phyloP scores from a whole-genome alignment of 1,284 basidiomycete species.

The Papiliotrema terrestris region DNA sequence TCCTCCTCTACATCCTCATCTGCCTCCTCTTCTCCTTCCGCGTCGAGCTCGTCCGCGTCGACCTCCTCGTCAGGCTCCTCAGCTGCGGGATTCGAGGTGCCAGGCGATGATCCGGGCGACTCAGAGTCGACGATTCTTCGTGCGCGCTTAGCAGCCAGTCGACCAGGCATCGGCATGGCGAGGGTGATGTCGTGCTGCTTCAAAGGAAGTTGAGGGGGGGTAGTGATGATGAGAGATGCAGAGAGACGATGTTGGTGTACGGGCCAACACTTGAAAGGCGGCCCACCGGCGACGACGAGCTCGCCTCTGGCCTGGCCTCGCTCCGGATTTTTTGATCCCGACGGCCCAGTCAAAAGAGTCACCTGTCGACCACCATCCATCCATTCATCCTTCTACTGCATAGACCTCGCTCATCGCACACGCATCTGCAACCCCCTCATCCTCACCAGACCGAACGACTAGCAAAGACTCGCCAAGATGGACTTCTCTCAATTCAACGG shows the following conservation, averaged over 20 bases:
- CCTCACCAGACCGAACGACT: background rate
- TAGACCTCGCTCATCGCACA: background rate
- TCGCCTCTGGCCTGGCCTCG: too few relatives aligned
- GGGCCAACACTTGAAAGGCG: background rate
- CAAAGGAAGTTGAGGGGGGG: too few relatives aligned
- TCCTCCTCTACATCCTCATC: slow-evolving; percentile 7
- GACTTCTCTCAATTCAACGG: slow-evolving; percentile 80
- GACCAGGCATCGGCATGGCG: background rate
- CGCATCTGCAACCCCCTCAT: background rate
- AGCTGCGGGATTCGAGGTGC: background rate
- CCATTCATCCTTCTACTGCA: background rate
- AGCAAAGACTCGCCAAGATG: slow-evolving; percentile 48
- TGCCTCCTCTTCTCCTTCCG: slow-evolving; percentile 4
- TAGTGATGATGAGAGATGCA: too few relatives aligned
- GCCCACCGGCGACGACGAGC: background rate
- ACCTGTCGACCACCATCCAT: background rate
- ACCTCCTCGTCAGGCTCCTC: slow-evolving; percentile 11
- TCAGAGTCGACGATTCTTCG: slow-evolving; percentile 16
- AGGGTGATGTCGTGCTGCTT: too few relatives aligned
- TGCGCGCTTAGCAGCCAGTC: too few relatives aligned
- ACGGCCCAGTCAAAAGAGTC: background rate
- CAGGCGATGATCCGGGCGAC: slow-evolving; percentile 2
- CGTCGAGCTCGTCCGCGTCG: slow-evolving; percentile 5
- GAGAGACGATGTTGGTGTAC: too few relatives aligned
- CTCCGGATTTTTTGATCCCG: background rate